A percentile compares a stretch with the other conserved stretches of the same genome.
Conservation (phyloP, 371 early-diverging fungal species). For the Mortierella sp. region DNA sequence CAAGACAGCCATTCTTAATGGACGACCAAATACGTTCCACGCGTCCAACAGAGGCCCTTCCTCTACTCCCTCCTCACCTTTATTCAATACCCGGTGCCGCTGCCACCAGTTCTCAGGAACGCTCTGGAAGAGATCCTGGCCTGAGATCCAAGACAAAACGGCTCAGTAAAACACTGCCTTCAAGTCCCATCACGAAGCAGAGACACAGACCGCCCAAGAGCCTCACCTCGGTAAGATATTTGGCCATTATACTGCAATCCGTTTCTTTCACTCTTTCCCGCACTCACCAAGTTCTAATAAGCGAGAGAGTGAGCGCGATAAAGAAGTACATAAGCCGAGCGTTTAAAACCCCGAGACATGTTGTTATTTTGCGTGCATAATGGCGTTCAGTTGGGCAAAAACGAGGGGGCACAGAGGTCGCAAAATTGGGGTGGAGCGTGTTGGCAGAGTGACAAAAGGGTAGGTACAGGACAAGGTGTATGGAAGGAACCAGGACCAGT, state of each 20-base stretch:
- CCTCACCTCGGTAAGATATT: conserved; percentile 23
- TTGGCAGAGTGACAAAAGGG: neutral
- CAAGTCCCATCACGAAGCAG: conserved; percentile 22
- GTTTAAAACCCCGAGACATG: neutral
- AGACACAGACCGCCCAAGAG: conserved; percentile 17
- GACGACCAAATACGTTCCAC: neutral
- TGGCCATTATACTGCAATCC: neutral
- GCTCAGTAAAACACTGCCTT: conserved; percentile 34
- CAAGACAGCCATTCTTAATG: neutral
- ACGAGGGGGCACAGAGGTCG: neutral
- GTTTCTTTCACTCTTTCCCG: neutral
- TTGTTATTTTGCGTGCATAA: neutral
- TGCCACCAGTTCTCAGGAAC: conserved; percentile 4
- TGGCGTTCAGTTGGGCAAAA: too few relatives aligned
- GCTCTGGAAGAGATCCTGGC: conserved; percentile 13
- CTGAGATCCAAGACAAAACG: conserved; percentile 33
- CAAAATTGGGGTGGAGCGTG: neutral
- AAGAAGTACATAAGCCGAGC: neutral
- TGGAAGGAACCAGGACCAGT: neutral
- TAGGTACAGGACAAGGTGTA: neutral
- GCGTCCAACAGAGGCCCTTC: neutral
- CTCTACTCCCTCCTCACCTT: conserved; percentile 5
- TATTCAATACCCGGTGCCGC: neutral
- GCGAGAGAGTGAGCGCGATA: neutral
- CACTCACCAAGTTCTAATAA: neutral